phyloP scores from a whole-genome alignment of 2,329 filamentous ascomycete species.

The Plenodomus tracheiphilus region DNA sequence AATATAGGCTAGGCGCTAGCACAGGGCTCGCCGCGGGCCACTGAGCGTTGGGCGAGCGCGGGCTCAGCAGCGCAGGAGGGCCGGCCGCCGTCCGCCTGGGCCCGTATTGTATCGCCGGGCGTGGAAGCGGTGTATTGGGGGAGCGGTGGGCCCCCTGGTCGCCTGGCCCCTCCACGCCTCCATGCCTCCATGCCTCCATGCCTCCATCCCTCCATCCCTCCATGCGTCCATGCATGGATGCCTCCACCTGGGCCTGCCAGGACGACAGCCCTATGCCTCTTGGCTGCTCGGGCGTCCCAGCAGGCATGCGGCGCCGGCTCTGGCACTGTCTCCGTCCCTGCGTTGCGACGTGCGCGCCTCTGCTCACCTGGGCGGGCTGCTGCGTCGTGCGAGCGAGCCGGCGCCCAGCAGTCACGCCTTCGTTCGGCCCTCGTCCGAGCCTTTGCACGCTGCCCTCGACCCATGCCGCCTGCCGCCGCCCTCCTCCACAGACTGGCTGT shows the following conservation, averaged over 20 bases:
- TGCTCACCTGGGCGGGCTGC: background rate
- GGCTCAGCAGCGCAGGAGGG: constrained; percentile 26
- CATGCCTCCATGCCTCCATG: background rate
- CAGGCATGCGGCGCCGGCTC: constrained; percentile 22
- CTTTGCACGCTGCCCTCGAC: background rate
- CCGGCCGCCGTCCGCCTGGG: constrained; percentile 26
- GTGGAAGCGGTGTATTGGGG: constrained; percentile 24
- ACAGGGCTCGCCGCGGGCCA: constrained; percentile 30
- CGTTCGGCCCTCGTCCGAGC: constrained; percentile 9
- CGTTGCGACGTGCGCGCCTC: constrained; percentile 5
- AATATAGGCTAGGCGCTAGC: constrained; percentile 36
- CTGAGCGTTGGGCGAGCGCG: constrained; percentile 25
- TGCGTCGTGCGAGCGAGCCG: background rate
- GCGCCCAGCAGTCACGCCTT: constrained; percentile 5
- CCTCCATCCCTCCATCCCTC: background rate
- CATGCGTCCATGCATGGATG: background rate
- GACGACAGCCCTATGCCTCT: constrained; percentile 16
- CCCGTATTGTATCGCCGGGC: constrained; percentile 12
- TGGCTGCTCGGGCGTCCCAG: constrained; percentile 13
- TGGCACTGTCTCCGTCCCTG: constrained; percentile 24
- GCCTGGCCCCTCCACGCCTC: constrained; percentile 10
- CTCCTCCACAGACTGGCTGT: background rate
- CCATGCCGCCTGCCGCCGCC: no score
- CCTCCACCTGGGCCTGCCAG: no score
- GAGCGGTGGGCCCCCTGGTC: constrained; percentile 25